Evolutionary conservation across 441 rosid genomes (phyloP).

Genomic region (Gossypium aridum): DNA sequence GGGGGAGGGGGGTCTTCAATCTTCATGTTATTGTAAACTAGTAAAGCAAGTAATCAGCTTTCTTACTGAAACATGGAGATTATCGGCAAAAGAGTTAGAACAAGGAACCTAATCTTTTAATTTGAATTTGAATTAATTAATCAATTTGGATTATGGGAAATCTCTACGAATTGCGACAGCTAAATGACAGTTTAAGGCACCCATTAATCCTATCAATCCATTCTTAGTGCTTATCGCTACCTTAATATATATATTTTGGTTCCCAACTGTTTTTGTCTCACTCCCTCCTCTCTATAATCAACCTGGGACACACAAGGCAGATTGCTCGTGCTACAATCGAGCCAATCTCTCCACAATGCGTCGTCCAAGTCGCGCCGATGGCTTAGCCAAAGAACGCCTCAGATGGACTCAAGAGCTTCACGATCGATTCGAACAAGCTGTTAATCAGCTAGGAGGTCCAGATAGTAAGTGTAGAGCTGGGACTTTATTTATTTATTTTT

Average conservation of each 20-base stretch:
- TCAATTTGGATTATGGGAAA: too few species aligned
- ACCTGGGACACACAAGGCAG: not conserved
- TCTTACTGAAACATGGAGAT: not conserved
- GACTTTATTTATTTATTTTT: not conserved
- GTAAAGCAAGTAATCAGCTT: not conserved
- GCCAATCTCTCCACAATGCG: slow-evolving; percentile 22
- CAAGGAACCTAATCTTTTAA: not conserved
- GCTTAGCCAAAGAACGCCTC: slow-evolving; percentile 36
- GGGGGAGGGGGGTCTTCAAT: not conserved
- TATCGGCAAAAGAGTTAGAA: not conserved
- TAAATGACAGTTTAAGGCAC: not conserved
- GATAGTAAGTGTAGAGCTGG: slow-evolving; percentile 34
- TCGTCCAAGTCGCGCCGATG: slow-evolving; percentile 28
- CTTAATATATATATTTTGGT: not conserved
- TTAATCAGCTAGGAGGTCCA: slow-evolving; percentile 61
- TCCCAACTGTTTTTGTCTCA: not conserved
- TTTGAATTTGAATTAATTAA: too few species aligned
- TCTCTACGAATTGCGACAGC: not conserved
- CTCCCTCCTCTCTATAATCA: slow-evolving; percentile 1
- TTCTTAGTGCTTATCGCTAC: slow-evolving; percentile 25
- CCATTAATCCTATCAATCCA: not conserved
- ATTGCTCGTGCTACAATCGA: not conserved
- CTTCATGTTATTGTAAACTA: not conserved
- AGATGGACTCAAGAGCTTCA: slow-evolving; percentile 59
- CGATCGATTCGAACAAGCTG: slow-evolving; percentile 47